These are phyloP conservation scores for Neocatenulostroma microsporum DNA, from an alignment of 2,329 filamentous ascomycete genomes.

Conservation along the genomic window DNA sequence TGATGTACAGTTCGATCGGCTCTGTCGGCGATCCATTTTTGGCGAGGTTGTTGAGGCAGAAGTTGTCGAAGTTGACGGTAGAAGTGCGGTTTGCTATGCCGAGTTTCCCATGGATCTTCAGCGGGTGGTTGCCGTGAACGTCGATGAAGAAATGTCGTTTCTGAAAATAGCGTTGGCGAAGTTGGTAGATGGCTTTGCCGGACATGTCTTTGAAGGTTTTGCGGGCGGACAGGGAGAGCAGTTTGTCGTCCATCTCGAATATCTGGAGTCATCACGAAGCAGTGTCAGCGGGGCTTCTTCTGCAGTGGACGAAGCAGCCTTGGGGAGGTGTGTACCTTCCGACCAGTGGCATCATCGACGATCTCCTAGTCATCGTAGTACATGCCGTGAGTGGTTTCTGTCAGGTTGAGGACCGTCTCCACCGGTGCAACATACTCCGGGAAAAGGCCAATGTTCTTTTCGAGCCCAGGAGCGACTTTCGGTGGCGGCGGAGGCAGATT, in stretches of 20 bases:
- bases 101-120: no score
- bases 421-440: neutral
- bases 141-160: no score
- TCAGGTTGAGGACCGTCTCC: neutral
- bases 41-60: no score
- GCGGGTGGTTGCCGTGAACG: no score
- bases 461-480: no score
- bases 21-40: no score
- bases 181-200: neutral
- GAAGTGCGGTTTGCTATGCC: no score
- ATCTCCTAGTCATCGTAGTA: neutral
- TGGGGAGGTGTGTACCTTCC: neutral
- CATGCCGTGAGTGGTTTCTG: neutral
- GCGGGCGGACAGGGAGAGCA: neutral
- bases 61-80: no score
- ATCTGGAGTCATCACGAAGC: neutral
- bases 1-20: neutral
- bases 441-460: neutral
- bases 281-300: no score
- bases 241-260: conserved; percentile 3
- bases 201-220: conserved; percentile 2
- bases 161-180: conserved; percentile 1
- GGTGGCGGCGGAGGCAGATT: no score
- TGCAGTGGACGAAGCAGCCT: neutral
- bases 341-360: neutral